phyloP scores from a whole-genome alignment of 192 early-diverging fungal species.

The Rhizophagus prolifer region DNA sequence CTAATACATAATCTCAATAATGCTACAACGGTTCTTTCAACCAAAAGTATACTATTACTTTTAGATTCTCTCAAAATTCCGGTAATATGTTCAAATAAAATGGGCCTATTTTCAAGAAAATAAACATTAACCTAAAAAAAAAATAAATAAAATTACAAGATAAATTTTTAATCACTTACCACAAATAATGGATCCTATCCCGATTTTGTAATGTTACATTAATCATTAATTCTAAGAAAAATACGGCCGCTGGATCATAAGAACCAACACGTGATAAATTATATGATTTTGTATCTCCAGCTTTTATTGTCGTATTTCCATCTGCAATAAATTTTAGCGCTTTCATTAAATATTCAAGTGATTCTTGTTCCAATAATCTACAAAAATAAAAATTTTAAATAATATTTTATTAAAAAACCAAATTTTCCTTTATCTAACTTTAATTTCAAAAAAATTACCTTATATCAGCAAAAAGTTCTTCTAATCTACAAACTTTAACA shows the following conservation, averaged over 20 bases:
- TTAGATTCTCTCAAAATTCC: conserved; percentile 69
- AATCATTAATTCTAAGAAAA: conserved; percentile 76
- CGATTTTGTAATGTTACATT: conserved; percentile 75
- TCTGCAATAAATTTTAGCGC: conserved; percentile 55
- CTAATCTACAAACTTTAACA: conserved; percentile 66
- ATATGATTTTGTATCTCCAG: conserved; percentile 21
- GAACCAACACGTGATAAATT: conserved; percentile 5
- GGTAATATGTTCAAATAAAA: conserved; percentile 67
- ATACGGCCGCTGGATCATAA: conserved; percentile 65
- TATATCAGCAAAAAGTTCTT: conserved; percentile 71
- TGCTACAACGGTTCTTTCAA: conserved; percentile 78
- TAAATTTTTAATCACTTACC: conserved; percentile 36
- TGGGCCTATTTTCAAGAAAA: conserved; percentile 47
- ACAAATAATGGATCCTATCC: conserved; percentile 62
- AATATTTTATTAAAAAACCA: neutral
- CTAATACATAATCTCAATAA: conserved; percentile 70
- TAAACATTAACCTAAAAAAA: neutral
- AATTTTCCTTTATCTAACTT: neutral
- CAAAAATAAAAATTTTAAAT: neutral
- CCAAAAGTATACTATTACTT: conserved; percentile 58
- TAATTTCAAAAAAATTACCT: conserved; percentile 38
- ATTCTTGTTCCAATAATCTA: conserved; percentile 67
- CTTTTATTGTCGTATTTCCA: conserved; percentile 41
- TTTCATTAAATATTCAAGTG: conserved; percentile 59
- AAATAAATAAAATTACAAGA: neutral